A percentile compares a stretch with the other conserved stretches of the same genome.
phyloP scores from a whole-genome alignment of 2,329 filamentous ascomycete species.

The Aspergillus udagawae region DNA sequence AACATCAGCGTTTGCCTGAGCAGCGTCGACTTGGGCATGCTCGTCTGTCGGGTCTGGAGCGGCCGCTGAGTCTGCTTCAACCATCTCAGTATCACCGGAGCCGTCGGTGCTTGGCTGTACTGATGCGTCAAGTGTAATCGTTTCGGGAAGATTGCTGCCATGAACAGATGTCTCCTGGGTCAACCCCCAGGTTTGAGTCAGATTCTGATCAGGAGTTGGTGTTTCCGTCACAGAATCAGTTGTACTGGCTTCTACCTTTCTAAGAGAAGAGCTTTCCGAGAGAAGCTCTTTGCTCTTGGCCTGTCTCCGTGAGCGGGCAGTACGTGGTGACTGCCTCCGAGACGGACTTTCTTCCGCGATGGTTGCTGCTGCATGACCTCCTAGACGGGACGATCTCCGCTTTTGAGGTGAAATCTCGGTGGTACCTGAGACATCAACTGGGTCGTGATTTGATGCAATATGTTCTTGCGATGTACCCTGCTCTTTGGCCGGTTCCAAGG shows the following conservation, averaged over 20 bases:
- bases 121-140: conserved; percentile 5
- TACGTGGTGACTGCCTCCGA: conserved; percentile 12
- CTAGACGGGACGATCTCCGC: conserved; percentile 28
- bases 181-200: background rate
- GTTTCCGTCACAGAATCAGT: background rate
- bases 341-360: conserved; percentile 9
- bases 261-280: conserved; percentile 4
- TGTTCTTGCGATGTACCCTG: background rate
- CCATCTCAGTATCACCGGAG: conserved; percentile 14
- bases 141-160: background rate
- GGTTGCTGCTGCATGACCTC: conserved; percentile 15
- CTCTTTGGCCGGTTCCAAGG: background rate
- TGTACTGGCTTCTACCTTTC: background rate
- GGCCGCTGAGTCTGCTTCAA: conserved; percentile 6
- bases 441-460: background rate
- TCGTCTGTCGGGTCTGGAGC: background rate
- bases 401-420: conserved; percentile 23
- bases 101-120: conserved; percentile 5
- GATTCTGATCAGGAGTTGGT: background rate
- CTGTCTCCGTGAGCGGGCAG: conserved; percentile 18
- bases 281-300: conserved; percentile 12
- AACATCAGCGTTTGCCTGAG: background rate
- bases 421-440: conserved; percentile 4
- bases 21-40: conserved; percentile 9
- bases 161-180: background rate